Percentiles rank a stretch among this genome's conserved stretches.
Evolutionary conservation across 2,329 filamentous ascomycete species (phyloP).

Genomic region (Byssochlamys sp.): DNA sequence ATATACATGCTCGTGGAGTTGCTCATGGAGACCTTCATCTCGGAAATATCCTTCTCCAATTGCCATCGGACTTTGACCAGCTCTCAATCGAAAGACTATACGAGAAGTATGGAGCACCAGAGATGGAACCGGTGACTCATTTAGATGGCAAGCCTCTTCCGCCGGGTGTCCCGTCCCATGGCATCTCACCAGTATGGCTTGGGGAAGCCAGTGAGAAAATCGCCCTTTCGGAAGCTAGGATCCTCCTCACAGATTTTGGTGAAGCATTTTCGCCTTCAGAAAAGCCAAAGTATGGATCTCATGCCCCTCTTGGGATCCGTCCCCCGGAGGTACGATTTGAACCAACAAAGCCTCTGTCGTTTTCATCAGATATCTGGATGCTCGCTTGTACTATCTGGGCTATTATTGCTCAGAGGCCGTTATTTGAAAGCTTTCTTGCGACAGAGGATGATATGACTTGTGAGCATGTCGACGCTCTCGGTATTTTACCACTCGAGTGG

Average conservation of each 20-base stretch:
- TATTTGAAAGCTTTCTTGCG: conserved; percentile 20
- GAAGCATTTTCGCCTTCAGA: conserved; percentile 22
- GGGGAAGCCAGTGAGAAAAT: conserved; percentile 24
- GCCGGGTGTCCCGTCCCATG: conserved; percentile 21
- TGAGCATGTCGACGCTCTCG: conserved; percentile 24
- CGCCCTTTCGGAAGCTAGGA: conserved; percentile 16
- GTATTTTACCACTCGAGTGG: conserved; percentile 20
- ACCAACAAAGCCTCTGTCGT: conserved; percentile 14
- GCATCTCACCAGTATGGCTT: conserved; percentile 25
- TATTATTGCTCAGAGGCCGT: conserved; percentile 22
- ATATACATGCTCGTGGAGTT: conserved; percentile 19
- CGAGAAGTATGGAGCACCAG: conserved; percentile 12
- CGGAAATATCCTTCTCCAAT: conserved; percentile 26
- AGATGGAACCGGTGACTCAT: conserved; percentile 11
- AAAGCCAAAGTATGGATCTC: conserved; percentile 16
- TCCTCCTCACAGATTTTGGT: conserved; percentile 28
- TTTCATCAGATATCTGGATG: conserved; percentile 32
- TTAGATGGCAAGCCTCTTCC: conserved; percentile 15
- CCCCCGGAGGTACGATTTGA: conserved; percentile 32
- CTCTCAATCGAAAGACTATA: conserved; percentile 13
- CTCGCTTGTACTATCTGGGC: conserved; percentile 29
- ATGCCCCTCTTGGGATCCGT: conserved; percentile 19
- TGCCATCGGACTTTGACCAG: conserved; percentile 9
- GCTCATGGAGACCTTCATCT: conserved; percentile 29
- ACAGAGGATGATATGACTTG: conserved; percentile 20